These are phyloP conservation scores for Salix dunnii DNA, from an alignment of 345 rosid genomes.

Conservation along the genomic window DNA sequence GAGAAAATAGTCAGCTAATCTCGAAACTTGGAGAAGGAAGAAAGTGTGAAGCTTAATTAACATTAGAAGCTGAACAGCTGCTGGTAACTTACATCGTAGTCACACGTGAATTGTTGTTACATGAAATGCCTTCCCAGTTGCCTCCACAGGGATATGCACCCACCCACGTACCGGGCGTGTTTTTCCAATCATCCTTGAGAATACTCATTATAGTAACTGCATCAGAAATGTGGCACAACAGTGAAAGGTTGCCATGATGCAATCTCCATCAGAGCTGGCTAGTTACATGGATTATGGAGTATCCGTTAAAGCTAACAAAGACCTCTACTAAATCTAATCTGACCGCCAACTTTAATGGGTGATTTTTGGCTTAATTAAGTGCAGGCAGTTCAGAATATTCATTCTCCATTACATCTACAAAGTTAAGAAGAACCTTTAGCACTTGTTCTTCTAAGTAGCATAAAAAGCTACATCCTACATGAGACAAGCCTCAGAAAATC, in stretches of 20 bases:
- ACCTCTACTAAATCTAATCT: no score
- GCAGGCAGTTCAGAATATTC: no score
- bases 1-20: slow-evolving; percentile 2
- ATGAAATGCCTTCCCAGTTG: slow-evolving; percentile 64
- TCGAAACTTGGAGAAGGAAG: background rate
- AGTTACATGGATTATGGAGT: background rate
- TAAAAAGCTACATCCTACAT: background rate
- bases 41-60: background rate
- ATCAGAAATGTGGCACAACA: background rate
- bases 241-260: background rate
- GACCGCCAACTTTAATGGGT: no score
- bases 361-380: no score
- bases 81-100: slow-evolving; percentile 45
- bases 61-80: background rate
- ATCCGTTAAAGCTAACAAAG: background rate
- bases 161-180: slow-evolving; percentile 53
- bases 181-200: slow-evolving; percentile 41
- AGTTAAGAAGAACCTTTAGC: background rate
- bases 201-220: slow-evolving; percentile 45
- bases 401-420: background rate
- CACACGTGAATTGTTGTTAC: slow-evolving; percentile 40
- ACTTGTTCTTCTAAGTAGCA: background rate
- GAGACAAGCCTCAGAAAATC: background rate
- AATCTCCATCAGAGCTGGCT: background rate
- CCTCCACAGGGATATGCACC: slow-evolving; percentile 69